Conservation (phyloP, 352 stramenopile genomes). For the Saprolegnia parasitica region DNA sequence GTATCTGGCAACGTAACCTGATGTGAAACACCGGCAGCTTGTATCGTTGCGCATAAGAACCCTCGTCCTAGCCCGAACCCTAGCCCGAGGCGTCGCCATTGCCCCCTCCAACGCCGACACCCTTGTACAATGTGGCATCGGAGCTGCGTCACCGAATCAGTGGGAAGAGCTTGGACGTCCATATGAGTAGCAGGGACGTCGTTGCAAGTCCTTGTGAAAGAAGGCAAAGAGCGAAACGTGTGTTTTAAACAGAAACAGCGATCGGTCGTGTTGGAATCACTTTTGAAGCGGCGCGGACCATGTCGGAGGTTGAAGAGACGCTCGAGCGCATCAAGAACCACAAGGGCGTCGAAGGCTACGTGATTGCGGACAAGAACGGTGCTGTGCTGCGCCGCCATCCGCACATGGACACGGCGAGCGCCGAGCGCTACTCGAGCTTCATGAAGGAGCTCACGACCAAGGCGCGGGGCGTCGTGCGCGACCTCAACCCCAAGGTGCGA, state of each 20-base stretch:
- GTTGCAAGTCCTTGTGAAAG: too few species aligned
- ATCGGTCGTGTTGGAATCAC: not conserved
- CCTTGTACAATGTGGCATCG: too few species aligned
- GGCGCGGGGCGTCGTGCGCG: constrained; percentile 87
- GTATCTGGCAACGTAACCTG: too few species aligned
- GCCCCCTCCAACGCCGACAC: too few species aligned
- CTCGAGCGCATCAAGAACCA: constrained; percentile 94
- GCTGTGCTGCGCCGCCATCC: constrained; percentile 86
- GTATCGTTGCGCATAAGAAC: too few species aligned
- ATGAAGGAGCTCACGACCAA: constrained; percentile 90
- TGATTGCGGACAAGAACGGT: constrained; percentile 90
- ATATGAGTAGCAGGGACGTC: too few species aligned
- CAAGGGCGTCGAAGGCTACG: constrained; percentile 92
- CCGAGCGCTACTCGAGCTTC: constrained; percentile 88
- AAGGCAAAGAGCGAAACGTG: too few species aligned
- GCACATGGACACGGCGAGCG: constrained; percentile 85
- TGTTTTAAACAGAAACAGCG: not conserved
- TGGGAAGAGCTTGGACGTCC: too few species aligned
- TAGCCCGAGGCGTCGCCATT: too few species aligned
- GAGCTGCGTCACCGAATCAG: too few species aligned
- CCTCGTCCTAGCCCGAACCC: too few species aligned
- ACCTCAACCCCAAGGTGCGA: constrained; percentile 88
- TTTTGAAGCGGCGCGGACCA: constrained; percentile 24
- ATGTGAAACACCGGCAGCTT: too few species aligned
- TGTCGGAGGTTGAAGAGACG: constrained; percentile 92